These are phyloP conservation scores for Ambispora gerdemannii DNA, from an alignment of 192 early-diverging fungal species.

Conservation along the genomic window DNA sequence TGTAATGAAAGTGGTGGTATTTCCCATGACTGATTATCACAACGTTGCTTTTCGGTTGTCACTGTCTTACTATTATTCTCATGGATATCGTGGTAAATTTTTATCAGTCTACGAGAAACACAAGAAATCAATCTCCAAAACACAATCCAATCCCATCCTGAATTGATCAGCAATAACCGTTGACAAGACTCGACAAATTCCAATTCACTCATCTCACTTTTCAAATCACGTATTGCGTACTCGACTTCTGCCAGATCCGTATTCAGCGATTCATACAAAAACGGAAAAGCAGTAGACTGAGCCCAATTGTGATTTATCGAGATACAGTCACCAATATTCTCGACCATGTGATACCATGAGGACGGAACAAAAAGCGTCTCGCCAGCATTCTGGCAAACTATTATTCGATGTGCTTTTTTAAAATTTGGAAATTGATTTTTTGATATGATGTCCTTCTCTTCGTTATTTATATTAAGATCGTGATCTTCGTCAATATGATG, in stretches of 20 bases:
- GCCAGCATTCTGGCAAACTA: constrained; percentile 58
- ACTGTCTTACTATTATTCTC: not conserved
- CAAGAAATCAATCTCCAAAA: constrained; percentile 38
- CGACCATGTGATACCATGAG: constrained; percentile 74
- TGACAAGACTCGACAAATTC: constrained; percentile 51
- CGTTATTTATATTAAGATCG: too few species aligned
- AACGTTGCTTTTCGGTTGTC: not conserved
- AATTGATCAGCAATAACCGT: constrained; percentile 44
- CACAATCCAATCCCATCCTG: constrained; percentile 52
- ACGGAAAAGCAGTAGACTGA: constrained; percentile 58
- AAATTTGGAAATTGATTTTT: constrained; percentile 52
- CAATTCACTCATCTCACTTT: constrained; percentile 40
- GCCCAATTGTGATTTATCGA: constrained; percentile 80
- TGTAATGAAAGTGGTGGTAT: constrained; percentile 1
- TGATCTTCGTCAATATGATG: too few species aligned
- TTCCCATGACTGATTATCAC: not conserved
- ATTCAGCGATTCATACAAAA: constrained; percentile 45
- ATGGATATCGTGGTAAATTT: not conserved
- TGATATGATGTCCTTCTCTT: constrained; percentile 47
- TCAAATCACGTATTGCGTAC: constrained; percentile 53
- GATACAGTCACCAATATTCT: constrained; percentile 66
- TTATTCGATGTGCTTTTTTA: constrained; percentile 42
- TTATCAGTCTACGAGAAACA: not conserved
- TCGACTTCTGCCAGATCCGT: constrained; percentile 48
- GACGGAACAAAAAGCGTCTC: constrained; percentile 72